Evolutionary conservation across 768 basidiomycete species (phyloP), one percentile per base, ranked within the genome.

Genomic region (Crepidotus variabilis): DNA sequence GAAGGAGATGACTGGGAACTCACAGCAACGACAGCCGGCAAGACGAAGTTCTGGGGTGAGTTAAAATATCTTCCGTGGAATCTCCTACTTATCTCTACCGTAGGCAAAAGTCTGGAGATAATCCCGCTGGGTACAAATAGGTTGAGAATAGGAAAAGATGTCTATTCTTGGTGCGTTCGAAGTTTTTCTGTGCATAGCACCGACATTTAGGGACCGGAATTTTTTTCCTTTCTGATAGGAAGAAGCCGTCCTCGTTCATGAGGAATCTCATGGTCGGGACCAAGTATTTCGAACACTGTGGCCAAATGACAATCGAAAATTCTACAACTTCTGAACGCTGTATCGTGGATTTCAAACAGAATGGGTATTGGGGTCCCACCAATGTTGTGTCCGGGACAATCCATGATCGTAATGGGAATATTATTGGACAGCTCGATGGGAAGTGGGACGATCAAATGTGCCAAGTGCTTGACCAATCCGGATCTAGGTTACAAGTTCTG

Each of bases 11-110:
- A 82, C 6, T 94, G 93, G 93, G 81, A 85, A 65, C 69, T 92
- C 28, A 78, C 78, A 56, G 88, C 82, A 33, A 91, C 88, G 0
- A 87, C 88, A n/a, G 78, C 83, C 62, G 92, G 89, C 22, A 90
- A 83, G 71, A 93, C 91, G 55, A 92, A 91, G 69, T 92, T 94
- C 70, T 92, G 92, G 90, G 92, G 92, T 90, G 69, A 57, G 85
- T 78, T 24, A 10, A 60, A 53, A 6, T 36, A 50, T 54, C 35
- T 47, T 36, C 34, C 57, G 56, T 57, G 47, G 34, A 57, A 57
- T 48, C 36, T 39, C 49, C 51, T 55, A 53, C 63, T 57, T 54
- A 51, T 56, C 56, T 56, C 39, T 63, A 47, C 39, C 51, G 13
- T 62, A 92, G 92, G 92, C n/a, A 93, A 92, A 75, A 92, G 89